A percentile compares a stretch with the other conserved stretches of the same genome.
These are phyloP conservation scores for Mrakia gelida DNA, from an alignment of 768 basidiomycete genomes.

Conservation along the genomic window DNA sequence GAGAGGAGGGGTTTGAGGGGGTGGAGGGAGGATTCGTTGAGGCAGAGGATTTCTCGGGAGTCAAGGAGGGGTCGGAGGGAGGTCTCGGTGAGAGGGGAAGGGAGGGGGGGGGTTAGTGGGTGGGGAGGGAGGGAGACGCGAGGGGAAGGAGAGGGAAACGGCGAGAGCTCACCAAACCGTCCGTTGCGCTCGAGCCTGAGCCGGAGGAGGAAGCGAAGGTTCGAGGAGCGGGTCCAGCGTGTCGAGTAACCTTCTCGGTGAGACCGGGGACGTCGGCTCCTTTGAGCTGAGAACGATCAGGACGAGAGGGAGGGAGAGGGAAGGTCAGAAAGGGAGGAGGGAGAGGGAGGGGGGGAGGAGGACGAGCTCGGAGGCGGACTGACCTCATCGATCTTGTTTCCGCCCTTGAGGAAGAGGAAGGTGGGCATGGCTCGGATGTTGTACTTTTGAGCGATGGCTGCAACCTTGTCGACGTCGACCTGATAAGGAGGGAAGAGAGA, in stretches of 20 bases:
- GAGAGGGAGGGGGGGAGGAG: neutral
- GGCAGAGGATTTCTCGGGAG: constrained; percentile 58
- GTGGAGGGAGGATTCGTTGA: constrained; percentile 60
- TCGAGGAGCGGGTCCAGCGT: constrained; percentile 41
- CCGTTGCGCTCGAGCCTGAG: constrained; percentile 14
- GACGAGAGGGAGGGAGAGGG: neutral
- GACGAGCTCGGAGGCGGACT: neutral
- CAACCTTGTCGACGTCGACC: constrained; percentile 44
- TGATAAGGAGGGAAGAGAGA: constrained; percentile 33
- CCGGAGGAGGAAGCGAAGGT: constrained; percentile 30
- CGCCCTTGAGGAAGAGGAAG: constrained; percentile 44
- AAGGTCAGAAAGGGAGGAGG: neutral
- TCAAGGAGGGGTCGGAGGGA: constrained; percentile 51
- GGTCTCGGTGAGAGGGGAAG: constrained; percentile 14
- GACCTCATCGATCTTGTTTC: constrained; percentile 44
- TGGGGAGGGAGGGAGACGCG: neutral
- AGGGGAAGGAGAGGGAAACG: neutral
- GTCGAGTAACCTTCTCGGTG: constrained; percentile 38
- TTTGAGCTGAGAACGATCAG: constrained; percentile 36
- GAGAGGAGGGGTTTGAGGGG: constrained; percentile 55
- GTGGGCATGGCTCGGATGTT: constrained; percentile 44
- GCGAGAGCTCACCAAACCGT: constrained; percentile 29
- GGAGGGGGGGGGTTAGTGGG: neutral
- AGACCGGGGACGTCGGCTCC: constrained; percentile 44
- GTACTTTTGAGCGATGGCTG: constrained; percentile 40